Evolutionary conservation across 2,329 filamentous ascomycete genomes (phyloP).

Genomic region (Ophiostoma himal-ulmi): DNA sequence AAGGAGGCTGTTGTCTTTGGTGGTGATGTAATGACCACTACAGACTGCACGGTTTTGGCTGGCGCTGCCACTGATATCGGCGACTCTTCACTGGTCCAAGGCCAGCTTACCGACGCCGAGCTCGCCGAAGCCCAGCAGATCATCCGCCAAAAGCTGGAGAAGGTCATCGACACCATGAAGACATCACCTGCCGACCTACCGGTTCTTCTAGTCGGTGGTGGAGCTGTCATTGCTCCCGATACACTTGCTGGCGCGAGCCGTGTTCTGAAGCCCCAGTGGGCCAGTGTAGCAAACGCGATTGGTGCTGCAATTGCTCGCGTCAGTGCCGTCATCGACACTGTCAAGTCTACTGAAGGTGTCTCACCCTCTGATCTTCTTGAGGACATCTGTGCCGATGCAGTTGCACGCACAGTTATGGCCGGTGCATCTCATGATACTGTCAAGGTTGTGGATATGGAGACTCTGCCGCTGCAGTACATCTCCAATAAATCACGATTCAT

Average conservation of each 20-base stretch:
- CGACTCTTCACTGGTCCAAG: background rate
- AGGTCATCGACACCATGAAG: slow-evolving; percentile 56
- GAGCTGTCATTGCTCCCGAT: slow-evolving; percentile 53
- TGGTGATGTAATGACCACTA: background rate
- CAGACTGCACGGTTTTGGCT: background rate
- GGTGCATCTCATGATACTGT: background rate
- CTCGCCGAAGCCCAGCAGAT: slow-evolving; percentile 35
- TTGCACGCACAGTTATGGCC: background rate
- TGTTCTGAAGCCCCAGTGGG: slow-evolving; percentile 52
- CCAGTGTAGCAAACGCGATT: slow-evolving; percentile 58
- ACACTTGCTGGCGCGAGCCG: slow-evolving; percentile 50
- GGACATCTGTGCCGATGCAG: background rate
- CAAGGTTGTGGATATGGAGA: background rate
- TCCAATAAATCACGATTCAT: background rate
- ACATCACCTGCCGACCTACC: slow-evolving; percentile 54
- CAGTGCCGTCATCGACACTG: slow-evolving; percentile 48
- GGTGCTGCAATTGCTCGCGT: slow-evolving; percentile 58
- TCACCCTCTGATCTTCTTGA: background rate
- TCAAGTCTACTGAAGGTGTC: slow-evolving; percentile 43
- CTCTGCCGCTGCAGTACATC: background rate
- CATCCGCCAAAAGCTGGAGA: slow-evolving; percentile 49
- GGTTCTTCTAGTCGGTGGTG: slow-evolving; percentile 58
- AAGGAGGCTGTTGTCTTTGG: background rate
- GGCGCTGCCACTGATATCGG: background rate
- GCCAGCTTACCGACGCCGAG: slow-evolving; percentile 29